These are phyloP conservation scores for Dactylonectria estremocensis DNA, from an alignment of 2,329 filamentous ascomycete genomes.

Conservation along the genomic window DNA sequence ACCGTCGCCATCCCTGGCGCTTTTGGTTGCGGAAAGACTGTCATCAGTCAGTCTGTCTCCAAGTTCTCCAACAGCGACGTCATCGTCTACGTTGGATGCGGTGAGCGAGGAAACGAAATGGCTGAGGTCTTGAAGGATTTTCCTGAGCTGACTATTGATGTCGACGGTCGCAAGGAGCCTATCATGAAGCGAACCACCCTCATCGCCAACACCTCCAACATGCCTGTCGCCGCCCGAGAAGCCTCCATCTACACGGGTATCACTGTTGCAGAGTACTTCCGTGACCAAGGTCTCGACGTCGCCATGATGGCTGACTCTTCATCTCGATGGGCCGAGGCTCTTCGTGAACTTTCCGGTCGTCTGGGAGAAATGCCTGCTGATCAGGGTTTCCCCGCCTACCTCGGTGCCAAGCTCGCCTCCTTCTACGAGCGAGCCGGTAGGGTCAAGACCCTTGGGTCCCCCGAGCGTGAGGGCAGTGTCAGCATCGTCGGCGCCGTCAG, in stretches of 20 bases:
- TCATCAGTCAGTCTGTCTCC: constrained; percentile 98
- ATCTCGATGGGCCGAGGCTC: constrained; percentile 97
- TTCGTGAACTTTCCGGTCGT: constrained; percentile 98
- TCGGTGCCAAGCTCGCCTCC: constrained; percentile 95
- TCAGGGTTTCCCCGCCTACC: constrained; percentile 98
- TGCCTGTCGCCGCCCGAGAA: constrained; percentile 98
- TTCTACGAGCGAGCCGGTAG: constrained; percentile 99
- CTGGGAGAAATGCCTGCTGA: constrained; percentile 99
- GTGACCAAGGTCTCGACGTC: constrained; percentile 96
- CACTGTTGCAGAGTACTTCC: constrained; percentile 95
- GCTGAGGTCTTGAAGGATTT: constrained; percentile 99
- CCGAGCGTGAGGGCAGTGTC: constrained; percentile 90
- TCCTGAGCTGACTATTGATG: constrained; percentile 95
- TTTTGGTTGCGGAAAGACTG: constrained; percentile 99
- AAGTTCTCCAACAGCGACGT: constrained; percentile 99
- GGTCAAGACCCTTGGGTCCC: constrained; percentile 87
- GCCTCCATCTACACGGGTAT: constrained; percentile 99
- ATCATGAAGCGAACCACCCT: constrained; percentile 99
- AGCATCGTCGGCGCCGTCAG: constrained; percentile 98
- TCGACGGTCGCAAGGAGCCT: constrained; percentile 94
- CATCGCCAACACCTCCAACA: constrained; percentile 99
- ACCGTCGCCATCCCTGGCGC: constrained; percentile 98
- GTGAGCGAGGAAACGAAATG: constrained; percentile 99
- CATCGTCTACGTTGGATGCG: constrained; percentile 94
- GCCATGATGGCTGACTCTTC: constrained; percentile 99